Evolutionary conservation across 1,284 basidiomycete species (phyloP).

Genomic region (Tilletia walkeri): DNA sequence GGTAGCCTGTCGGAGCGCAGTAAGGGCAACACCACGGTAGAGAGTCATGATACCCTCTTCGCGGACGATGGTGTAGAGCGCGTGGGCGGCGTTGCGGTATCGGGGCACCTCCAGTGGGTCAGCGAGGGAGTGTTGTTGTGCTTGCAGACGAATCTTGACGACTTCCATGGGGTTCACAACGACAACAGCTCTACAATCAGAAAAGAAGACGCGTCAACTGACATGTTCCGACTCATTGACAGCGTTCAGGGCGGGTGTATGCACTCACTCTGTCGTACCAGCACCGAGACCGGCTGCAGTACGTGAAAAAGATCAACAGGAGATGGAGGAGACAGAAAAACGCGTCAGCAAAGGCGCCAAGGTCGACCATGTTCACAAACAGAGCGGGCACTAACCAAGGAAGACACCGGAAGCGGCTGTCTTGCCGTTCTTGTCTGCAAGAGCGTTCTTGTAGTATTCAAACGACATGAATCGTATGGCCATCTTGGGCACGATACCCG

Average conservation of each 20-base stretch:
- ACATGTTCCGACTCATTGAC: neutral
- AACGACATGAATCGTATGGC: conserved; percentile 98
- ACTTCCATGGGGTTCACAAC: conserved; percentile 99
- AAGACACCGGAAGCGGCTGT: conserved; percentile 75
- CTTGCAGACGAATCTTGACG: conserved; percentile 96
- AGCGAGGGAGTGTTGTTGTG: conserved; percentile 94
- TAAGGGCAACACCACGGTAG: conserved; percentile 86
- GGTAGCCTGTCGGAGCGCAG: conserved; percentile 92
- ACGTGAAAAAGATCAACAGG: neutral
- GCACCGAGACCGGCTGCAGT: conserved; percentile 80
- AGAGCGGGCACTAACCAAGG: conserved; percentile 46
- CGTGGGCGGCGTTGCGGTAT: conserved; percentile 95
- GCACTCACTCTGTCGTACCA: conserved; percentile 69
- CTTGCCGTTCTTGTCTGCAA: conserved; percentile 73
- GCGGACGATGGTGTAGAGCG: conserved; percentile 87
- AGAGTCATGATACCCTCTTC: conserved; percentile 82
- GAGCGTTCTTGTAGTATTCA: conserved; percentile 83
- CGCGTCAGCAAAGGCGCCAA: conserved; percentile 5
- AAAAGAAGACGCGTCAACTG: conserved; percentile 13
- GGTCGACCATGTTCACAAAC: neutral
- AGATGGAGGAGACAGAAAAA: conserved; percentile 1
- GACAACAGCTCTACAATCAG: conserved; percentile 65
- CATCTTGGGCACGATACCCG: conserved; percentile 96
- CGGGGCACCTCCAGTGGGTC: conserved; percentile 90
- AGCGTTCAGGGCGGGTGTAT: neutral